A percentile compares a stretch with the other conserved stretches of the same genome.
These are phyloP conservation scores for Auricularia sp. DNA, from an alignment of 768 basidiomycete species.

Conservation along the genomic window DNA sequence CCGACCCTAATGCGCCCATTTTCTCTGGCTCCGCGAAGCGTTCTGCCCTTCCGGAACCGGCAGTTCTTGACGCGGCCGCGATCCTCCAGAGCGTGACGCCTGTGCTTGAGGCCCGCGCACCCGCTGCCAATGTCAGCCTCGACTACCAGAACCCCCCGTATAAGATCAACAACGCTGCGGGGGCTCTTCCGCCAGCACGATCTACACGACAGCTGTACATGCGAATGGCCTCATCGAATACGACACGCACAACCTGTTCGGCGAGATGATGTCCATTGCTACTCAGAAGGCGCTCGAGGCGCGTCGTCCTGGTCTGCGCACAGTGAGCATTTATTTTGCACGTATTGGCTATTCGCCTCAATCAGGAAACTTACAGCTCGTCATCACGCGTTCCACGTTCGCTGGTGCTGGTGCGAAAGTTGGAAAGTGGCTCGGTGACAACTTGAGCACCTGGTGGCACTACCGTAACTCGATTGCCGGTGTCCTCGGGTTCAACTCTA, in stretches of 20 bases:
- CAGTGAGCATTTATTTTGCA: slow-evolving; percentile 15
- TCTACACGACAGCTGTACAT: slow-evolving; percentile 36
- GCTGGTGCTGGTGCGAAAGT: slow-evolving; percentile 55
- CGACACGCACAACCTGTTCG: slow-evolving; percentile 44
- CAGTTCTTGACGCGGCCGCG: slow-evolving; percentile 13
- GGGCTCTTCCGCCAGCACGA: slow-evolving; percentile 45
- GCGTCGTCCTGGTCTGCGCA: slow-evolving; percentile 48
- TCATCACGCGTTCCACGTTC: slow-evolving; percentile 68
- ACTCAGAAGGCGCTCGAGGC: slow-evolving; percentile 53
- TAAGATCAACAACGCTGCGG: slow-evolving; percentile 46
- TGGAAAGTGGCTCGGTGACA: slow-evolving; percentile 71
- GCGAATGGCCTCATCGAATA: slow-evolving; percentile 43
- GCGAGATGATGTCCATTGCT: slow-evolving; percentile 58
- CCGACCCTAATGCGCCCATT: slow-evolving; percentile 43
- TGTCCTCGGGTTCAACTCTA: slow-evolving; percentile 52
- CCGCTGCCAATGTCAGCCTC: not conserved
- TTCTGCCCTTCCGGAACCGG: slow-evolving; percentile 10
- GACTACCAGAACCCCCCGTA: slow-evolving; percentile 45
- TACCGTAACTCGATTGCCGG: slow-evolving; percentile 54
- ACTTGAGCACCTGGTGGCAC: slow-evolving; percentile 36
- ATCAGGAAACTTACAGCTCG: slow-evolving; percentile 18
- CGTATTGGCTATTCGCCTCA: not conserved
- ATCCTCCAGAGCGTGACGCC: not conserved
- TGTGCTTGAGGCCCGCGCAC: not conserved
- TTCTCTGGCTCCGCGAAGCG: slow-evolving; percentile 24